Conservation (phyloP, 495 filamentous ascomycete genomes). For the Penicillium pulvis region DNA sequence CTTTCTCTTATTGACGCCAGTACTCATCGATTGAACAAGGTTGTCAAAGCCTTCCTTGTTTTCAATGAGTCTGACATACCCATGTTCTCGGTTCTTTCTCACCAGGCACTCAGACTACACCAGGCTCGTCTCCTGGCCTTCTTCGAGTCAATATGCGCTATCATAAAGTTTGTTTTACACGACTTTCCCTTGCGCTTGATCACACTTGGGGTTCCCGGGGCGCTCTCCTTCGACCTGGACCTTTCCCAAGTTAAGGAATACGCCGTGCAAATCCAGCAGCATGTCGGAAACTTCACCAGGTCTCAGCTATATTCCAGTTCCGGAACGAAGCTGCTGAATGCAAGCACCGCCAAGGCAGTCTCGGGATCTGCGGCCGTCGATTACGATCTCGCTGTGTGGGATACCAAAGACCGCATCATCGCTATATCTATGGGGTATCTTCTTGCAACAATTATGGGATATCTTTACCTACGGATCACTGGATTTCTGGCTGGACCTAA, state of each 20-base stretch:
- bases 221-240: constrained; percentile 23
- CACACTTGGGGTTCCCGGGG: constrained; percentile 26
- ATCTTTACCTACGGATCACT: constrained; percentile 73
- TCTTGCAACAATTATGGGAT: constrained; percentile 70
- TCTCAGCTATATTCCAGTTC: constrained; percentile 25
- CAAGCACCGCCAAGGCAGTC: constrained; percentile 21
- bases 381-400: constrained; percentile 73
- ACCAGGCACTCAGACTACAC: constrained; percentile 56
- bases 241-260: constrained; percentile 17
- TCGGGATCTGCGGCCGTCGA: constrained; percentile 43
- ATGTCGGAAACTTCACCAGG: constrained; percentile 24
- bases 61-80: constrained; percentile 60
- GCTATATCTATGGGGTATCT: constrained; percentile 82
- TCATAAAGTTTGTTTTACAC: constrained; percentile 37
- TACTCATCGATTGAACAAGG: constrained; percentile 44
- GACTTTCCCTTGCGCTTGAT: constrained; percentile 42
- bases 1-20: constrained; percentile 52
- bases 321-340: constrained; percentile 30
- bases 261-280: constrained; percentile 19
- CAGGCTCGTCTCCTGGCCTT: constrained; percentile 41
- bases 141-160: constrained; percentile 20
- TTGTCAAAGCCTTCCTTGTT: constrained; percentile 44
- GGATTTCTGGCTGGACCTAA: constrained; percentile 64
- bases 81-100: constrained; percentile 62
- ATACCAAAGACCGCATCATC: constrained; percentile 70